Evolutionary conservation across 2,329 filamentous ascomycete species (phyloP).

Genomic region (Macrophomina phaseolina): DNA sequence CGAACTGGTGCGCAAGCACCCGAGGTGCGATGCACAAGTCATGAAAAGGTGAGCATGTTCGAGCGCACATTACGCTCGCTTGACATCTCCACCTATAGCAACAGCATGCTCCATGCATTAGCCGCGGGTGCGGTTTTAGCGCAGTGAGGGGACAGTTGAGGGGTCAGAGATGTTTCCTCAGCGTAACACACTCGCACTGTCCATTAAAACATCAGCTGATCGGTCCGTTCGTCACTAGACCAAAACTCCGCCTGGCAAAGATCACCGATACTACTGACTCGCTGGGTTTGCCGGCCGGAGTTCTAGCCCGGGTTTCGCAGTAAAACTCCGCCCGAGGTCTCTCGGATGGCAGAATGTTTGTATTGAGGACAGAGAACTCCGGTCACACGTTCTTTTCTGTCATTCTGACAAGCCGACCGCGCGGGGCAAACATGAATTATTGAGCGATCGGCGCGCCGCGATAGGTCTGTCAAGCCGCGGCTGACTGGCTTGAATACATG

Average conservation of each 20-base stretch:
- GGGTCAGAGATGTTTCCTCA: background rate
- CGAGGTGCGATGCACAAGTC: background rate
- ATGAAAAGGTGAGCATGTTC: background rate
- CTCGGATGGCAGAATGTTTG: background rate
- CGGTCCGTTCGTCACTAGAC: background rate
- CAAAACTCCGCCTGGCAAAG: background rate
- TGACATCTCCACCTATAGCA: background rate
- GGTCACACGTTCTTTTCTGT: background rate
- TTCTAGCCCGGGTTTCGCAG: background rate
- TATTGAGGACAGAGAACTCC: background rate
- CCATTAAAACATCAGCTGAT: background rate
- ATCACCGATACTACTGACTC: background rate
- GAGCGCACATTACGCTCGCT: background rate
- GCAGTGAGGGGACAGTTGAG: conserved; percentile 5
- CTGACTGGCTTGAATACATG: background rate
- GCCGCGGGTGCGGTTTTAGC: background rate
- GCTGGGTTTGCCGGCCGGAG: background rate
- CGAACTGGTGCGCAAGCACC: no score
- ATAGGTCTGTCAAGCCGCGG: background rate
- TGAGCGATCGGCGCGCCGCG: background rate
- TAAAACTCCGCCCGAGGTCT: conserved; percentile 16
- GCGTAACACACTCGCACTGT: background rate
- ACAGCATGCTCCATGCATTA: background rate
- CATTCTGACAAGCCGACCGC: background rate
- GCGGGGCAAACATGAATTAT: background rate